These are phyloP conservation scores for Arabidopsis thaliana DNA, from an alignment of 345 rosid genomes.

Conservation along the genomic window DNA sequence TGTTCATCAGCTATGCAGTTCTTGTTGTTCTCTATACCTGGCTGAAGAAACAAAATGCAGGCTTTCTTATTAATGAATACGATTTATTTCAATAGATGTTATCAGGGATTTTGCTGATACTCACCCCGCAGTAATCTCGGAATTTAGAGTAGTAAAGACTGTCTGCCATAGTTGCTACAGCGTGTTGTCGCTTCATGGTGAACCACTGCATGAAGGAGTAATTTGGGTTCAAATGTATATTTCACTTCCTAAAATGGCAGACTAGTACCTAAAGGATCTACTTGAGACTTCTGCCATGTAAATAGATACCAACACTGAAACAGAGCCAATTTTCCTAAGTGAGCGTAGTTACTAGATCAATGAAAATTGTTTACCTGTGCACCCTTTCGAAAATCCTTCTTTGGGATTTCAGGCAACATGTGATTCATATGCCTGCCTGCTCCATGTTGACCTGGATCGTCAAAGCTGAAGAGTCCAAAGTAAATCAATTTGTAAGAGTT, in stretches of 20 bases:
- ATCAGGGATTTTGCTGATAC: slow-evolving; percentile 9
- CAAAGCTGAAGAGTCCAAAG: slow-evolving; percentile 64
- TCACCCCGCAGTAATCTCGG: slow-evolving; percentile 91
- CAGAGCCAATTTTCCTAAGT: slow-evolving; percentile 1
- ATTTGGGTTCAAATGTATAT: neutral
- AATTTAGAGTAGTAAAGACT: slow-evolving; percentile 90
- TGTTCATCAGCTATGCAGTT: slow-evolving; percentile 99
- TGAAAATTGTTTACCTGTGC: slow-evolving; percentile 69
- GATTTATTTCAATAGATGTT: neutral
- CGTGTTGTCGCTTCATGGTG: slow-evolving; percentile 95
- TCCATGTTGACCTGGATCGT: slow-evolving; percentile 97
- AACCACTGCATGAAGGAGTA: slow-evolving; percentile 78
- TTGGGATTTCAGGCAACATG: slow-evolving; percentile 89
- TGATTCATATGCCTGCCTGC: slow-evolving; percentile 91
- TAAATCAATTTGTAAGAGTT: slow-evolving; percentile 4
- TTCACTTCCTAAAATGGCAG: neutral
- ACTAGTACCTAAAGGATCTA: slow-evolving; percentile 23
- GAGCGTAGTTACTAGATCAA: slow-evolving; percentile 3
- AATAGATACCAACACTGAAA: slow-evolving; percentile 20
- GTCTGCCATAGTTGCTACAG: slow-evolving; percentile 88
- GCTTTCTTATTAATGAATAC: slow-evolving; percentile 15
- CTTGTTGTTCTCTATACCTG: slow-evolving; percentile 85
- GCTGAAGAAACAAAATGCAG: slow-evolving; percentile 59
- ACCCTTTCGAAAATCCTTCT: slow-evolving; percentile 91
- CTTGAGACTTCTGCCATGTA: slow-evolving; percentile 20